Evolutionary conservation across 164 flowering plant genomes (phyloP).

Genomic region (Sedum album): DNA sequence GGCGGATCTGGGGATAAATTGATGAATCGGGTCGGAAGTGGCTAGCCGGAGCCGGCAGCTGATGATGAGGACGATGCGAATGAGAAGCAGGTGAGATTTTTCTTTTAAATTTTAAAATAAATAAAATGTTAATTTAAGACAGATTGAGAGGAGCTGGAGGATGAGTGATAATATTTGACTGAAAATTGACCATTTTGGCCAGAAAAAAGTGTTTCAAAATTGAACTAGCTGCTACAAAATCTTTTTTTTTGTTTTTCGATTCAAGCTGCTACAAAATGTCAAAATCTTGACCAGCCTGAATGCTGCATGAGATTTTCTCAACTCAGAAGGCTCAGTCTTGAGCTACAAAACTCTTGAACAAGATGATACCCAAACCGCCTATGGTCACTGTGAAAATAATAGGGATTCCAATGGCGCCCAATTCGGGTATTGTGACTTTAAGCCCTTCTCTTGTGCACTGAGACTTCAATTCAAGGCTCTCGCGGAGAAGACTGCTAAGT

Average conservation of each 20-base stretch:
- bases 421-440: slow-evolving; percentile 17
- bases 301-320: background rate
- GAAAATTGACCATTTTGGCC: no score
- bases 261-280: no score
- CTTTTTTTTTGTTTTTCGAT: no score
- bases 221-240: background rate
- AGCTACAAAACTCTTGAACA: slow-evolving; percentile 26
- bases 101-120: no score
- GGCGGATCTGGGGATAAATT: background rate
- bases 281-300: background rate
- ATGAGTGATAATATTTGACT: no score
- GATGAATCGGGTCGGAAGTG: background rate
- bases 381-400: slow-evolving; percentile 31
- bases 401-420: slow-evolving; percentile 28
- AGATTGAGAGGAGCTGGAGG: no score
- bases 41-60: background rate
- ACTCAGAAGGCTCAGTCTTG: slow-evolving; percentile 6
- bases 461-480: slow-evolving; percentile 37
- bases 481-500: slow-evolving; percentile 49
- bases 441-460: slow-evolving; percentile 24
- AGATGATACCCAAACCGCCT: slow-evolving; percentile 48
- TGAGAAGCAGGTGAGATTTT: background rate
- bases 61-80: background rate
- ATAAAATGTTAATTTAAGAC: background rate
- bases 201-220: background rate